Evolutionary conservation across 331 rosid genomes (phyloP).

Genomic region (Erythrophleum ivorense): DNA sequence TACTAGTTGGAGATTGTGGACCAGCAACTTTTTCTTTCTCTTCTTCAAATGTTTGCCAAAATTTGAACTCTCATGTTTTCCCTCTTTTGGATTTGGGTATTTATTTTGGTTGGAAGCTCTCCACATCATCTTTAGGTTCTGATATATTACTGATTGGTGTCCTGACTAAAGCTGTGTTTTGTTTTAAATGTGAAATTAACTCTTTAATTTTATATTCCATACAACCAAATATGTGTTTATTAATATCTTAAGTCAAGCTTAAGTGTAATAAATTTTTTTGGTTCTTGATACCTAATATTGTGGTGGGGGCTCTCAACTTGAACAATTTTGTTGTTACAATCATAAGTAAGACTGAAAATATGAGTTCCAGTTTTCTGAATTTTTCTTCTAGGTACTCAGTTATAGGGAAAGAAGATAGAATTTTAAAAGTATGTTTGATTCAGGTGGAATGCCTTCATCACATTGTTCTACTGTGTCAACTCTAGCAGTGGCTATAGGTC

Average conservation of each 20-base stretch:
- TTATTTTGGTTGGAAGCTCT: too few species aligned
- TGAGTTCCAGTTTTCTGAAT: constrained; percentile 23
- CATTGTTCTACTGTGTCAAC: constrained; percentile 88
- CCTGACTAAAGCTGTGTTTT: constrained; percentile 4
- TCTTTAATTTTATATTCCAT: not conserved
- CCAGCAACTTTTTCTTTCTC: not conserved
- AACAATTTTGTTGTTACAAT: not conserved
- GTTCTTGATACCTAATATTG: not conserved
- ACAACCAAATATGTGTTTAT: not conserved
- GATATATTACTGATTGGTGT: not conserved
- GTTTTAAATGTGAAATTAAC: constrained; percentile 16
- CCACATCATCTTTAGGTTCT: not conserved
- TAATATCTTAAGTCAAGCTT: not conserved
- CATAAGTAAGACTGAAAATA: not conserved
- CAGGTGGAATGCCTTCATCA: constrained; percentile 93
- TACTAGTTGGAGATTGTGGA: not conserved
- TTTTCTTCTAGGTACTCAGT: constrained; percentile 64
- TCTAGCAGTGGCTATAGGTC: constrained; percentile 65
- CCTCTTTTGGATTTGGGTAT: too few species aligned
- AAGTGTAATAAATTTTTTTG: not conserved
- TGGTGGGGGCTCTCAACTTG: not conserved
- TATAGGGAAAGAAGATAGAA: constrained; percentile 90
- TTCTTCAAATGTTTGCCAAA: not conserved
- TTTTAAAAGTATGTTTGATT: constrained; percentile 75
- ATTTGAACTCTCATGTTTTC: too few species aligned